phyloP scores from a whole-genome alignment of 148 eudicot species.

The Linanthus parryae region DNA sequence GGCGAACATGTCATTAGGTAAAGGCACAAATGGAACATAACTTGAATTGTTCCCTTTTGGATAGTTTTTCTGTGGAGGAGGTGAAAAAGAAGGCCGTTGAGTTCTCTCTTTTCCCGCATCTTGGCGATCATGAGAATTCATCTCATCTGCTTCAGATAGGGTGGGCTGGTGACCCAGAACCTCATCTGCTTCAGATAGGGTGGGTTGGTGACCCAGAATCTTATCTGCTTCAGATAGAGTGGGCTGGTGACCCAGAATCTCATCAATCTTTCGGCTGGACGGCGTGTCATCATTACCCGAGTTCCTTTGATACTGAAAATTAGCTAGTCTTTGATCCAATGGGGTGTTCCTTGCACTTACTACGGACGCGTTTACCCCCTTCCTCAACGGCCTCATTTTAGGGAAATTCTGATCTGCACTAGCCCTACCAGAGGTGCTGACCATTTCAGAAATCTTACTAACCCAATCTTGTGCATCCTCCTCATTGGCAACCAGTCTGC shows the following conservation, averaged over 20 bases:
- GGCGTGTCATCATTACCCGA: constrained; percentile 8
- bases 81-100: constrained; percentile 7
- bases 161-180: too few relatives aligned
- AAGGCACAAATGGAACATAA: constrained; percentile 27
- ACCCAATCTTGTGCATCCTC: constrained; percentile 51
- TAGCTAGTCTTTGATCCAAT: constrained; percentile 25
- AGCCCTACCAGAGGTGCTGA: constrained; percentile 26
- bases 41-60: constrained; percentile 13
- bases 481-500: constrained; percentile 31
- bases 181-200: too few relatives aligned
- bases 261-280: constrained; percentile 22
- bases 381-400: constrained; percentile 35
- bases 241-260: constrained; percentile 22
- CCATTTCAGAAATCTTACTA: constrained; percentile 37
- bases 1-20: constrained; percentile 27
- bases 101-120: constrained; percentile 3
- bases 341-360: constrained; percentile 37
- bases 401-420: constrained; percentile 32
- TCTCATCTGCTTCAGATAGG: constrained; percentile 9
- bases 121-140: not conserved
- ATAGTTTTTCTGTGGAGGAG: constrained; percentile 11
- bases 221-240: too few relatives aligned
- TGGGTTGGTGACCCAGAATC: too few relatives aligned
- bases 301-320: constrained; percentile 20
- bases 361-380: constrained; percentile 31